phyloP scores from a whole-genome alignment of 768 basidiomycete genomes.

The Lyophyllum semitale region DNA sequence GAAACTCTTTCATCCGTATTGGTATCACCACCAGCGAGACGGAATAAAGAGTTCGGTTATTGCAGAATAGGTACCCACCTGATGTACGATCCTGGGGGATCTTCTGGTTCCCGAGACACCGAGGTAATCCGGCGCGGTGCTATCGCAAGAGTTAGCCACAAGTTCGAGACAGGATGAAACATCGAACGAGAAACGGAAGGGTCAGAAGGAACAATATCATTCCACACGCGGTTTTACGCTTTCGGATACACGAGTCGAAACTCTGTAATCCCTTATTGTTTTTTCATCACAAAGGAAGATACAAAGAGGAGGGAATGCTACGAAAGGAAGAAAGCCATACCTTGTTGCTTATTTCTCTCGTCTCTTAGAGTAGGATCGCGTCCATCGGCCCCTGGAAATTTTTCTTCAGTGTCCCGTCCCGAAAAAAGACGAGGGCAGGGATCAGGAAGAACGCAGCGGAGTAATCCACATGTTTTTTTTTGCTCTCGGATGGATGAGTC shows the following conservation, averaged over 20 bases:
- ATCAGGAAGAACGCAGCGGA: slow-evolving; percentile 65
- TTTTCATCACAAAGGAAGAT: slow-evolving; percentile 4
- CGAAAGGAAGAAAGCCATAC: background rate
- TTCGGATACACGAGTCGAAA: slow-evolving; percentile 32
- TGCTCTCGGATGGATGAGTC: slow-evolving; percentile 34
- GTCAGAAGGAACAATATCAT: slow-evolving; percentile 59
- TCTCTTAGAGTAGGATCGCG: too few relatives aligned
- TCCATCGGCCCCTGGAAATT: background rate
- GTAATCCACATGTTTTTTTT: slow-evolving; percentile 44
- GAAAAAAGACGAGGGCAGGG: background rate
- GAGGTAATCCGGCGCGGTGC: background rate
- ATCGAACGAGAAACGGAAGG: background rate
- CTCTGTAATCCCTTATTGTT: slow-evolving; percentile 32
- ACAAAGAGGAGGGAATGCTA: background rate
- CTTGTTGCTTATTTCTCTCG: too few relatives aligned
- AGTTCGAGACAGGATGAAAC: background rate
- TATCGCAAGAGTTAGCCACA: slow-evolving; percentile 1
- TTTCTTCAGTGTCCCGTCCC: background rate
- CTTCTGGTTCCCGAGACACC: background rate
- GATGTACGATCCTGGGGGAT: background rate
- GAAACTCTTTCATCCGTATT: slow-evolving; percentile 28
- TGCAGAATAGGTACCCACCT: background rate
- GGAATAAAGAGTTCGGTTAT: background rate
- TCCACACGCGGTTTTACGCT: slow-evolving; percentile 44
- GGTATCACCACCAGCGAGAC: background rate